These are phyloP conservation scores for Tuber calosporum DNA, from an alignment of 495 filamentous ascomycete species.

Conservation along the genomic window DNA sequence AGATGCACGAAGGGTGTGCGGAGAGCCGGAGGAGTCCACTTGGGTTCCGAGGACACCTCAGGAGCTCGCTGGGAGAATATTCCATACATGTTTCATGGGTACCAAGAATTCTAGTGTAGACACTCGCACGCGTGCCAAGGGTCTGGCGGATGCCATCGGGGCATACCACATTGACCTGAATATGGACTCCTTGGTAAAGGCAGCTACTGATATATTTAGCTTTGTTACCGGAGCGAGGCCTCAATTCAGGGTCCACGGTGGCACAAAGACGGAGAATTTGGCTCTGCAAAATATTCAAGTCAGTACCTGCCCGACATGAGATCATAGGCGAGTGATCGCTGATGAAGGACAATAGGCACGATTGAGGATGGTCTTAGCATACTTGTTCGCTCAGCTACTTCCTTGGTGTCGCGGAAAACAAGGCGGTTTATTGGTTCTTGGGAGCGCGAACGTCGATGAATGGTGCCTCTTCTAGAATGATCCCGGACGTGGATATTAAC, in stretches of 20 bases:
- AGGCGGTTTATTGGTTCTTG: constrained; percentile 59
- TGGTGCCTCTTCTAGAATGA: constrained; percentile 9
- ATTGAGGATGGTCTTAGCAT: constrained; percentile 71
- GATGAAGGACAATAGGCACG: constrained; percentile 48
- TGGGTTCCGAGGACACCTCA: constrained; percentile 55
- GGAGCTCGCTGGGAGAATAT: constrained; percentile 58
- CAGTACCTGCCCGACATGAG: background rate
- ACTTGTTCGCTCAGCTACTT: constrained; percentile 63
- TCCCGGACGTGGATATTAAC: constrained; percentile 18
- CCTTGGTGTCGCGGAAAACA: constrained; percentile 50
- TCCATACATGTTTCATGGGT: constrained; percentile 77
- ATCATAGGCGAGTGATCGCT: constrained; percentile 26
- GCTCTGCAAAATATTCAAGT: constrained; percentile 73
- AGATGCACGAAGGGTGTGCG: constrained; percentile 59
- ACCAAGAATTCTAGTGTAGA: constrained; percentile 64
- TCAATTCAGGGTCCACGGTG: constrained; percentile 64
- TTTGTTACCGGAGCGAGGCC: constrained; percentile 53
- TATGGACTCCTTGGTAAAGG: constrained; percentile 60
- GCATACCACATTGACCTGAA: constrained; percentile 67
- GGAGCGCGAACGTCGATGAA: constrained; percentile 54
- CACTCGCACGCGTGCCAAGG: constrained; percentile 63
- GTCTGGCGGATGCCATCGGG: constrained; percentile 63
- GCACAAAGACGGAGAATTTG: constrained; percentile 54
- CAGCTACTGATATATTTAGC: constrained; percentile 52
- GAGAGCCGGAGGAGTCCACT: constrained; percentile 48